A percentile compares a stretch with the other conserved stretches of the same genome.
These are phyloP conservation scores for Stentor roeselii DNA, from an alignment of 73 alveolate species.

Conservation along the genomic window DNA sequence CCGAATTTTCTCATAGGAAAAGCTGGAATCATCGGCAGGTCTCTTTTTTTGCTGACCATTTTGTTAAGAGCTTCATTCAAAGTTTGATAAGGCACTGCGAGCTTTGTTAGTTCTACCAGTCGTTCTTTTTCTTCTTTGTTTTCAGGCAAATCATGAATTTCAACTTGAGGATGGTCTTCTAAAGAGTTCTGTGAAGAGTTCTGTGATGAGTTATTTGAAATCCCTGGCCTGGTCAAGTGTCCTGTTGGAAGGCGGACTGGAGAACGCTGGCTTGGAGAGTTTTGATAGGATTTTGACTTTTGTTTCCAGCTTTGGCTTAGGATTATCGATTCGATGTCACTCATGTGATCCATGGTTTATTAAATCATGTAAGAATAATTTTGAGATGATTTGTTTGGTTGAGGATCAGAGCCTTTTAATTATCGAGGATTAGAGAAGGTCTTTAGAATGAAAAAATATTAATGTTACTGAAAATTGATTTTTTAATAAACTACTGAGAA, in stretches of 20 bases:
- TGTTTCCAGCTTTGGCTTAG: neutral
- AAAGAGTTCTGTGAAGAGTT: neutral
- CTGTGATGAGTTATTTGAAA: neutral
- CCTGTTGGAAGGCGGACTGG: neutral
- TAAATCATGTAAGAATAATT: too few relatives aligned
- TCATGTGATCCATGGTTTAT: neutral
- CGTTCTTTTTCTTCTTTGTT: too few relatives aligned
- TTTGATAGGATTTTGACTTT: neutral
- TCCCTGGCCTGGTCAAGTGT: neutral
- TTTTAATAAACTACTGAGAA: too few relatives aligned
- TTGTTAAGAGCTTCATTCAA: neutral
- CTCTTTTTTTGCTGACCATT: too few relatives aligned
- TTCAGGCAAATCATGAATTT: neutral
- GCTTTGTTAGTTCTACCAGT: neutral
- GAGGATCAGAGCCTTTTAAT: too few relatives aligned
- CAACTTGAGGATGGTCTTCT: neutral
- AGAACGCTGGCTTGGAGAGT: neutral
- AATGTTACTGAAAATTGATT: too few relatives aligned
- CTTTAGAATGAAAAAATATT: too few relatives aligned
- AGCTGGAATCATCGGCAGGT: neutral
- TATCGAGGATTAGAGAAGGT: too few relatives aligned
- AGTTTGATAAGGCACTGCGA: neutral
- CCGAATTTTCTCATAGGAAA: neutral
- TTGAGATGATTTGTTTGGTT: too few relatives aligned
- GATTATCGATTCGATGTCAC: neutral